These are phyloP conservation scores for Populus davidiana DNA, from an alignment of 345 rosid genomes.

Conservation along the genomic window DNA sequence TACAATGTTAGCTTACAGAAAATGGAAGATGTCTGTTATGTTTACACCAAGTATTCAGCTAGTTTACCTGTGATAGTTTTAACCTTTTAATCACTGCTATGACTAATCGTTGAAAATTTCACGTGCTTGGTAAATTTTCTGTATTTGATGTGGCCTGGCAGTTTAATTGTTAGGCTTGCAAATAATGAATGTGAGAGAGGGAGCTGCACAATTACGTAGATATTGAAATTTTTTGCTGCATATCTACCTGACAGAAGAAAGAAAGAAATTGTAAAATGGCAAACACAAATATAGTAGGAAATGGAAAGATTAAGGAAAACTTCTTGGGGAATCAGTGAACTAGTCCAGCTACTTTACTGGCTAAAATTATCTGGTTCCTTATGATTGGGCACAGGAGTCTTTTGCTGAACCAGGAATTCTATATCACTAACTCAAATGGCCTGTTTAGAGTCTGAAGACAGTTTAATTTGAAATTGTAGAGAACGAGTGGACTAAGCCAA, in stretches of 20 bases:
- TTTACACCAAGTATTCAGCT: not conserved
- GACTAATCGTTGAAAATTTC: not conserved
- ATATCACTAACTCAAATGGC: not conserved
- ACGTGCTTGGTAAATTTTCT: not conserved
- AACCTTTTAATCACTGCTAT: not conserved
- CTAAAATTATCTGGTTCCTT: not conserved
- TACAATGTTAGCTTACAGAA: not conserved
- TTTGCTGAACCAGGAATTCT: not conserved
- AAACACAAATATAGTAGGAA: not conserved
- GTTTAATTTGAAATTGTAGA: not conserved
- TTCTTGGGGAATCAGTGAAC: not conserved
- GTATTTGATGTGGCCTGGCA: not conserved
- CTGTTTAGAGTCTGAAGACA: not conserved
- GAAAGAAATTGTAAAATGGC: not conserved
- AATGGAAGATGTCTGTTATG: not conserved
- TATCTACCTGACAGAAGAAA: slow-evolving; percentile 2
- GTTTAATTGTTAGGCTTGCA: not conserved
- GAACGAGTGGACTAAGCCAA: not conserved
- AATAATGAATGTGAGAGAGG: not conserved
- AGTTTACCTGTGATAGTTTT: not conserved
- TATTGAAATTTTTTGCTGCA: not conserved
- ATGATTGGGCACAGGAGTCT: not conserved
- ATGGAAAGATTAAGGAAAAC: not conserved
- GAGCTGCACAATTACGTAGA: not conserved
- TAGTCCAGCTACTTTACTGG: not conserved